phyloP scores from a whole-genome alignment of 179 eudicot genomes.

The Nepenthes alata region DNA sequence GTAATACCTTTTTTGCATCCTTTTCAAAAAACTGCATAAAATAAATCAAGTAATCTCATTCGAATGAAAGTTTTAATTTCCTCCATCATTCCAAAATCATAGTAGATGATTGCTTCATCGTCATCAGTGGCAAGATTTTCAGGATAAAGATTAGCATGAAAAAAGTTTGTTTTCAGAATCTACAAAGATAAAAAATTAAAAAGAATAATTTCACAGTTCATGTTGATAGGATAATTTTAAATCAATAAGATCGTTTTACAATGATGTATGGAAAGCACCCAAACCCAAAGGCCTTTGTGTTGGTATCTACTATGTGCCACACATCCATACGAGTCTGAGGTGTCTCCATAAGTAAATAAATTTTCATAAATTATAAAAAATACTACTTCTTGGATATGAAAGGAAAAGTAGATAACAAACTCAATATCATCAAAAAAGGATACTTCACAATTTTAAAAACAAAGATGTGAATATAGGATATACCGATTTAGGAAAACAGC shows the following conservation, averaged over 20 bases:
- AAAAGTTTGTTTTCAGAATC: slow-evolving; percentile 94
- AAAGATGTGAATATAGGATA: too few species aligned
- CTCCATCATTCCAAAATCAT: slow-evolving; percentile 99
- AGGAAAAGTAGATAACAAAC: too few species aligned
- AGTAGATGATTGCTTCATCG: slow-evolving; percentile 90
- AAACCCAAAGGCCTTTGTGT: too few species aligned
- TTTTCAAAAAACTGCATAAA: slow-evolving; percentile 87
- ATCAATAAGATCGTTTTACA: too few species aligned
- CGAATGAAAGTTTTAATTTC: slow-evolving; percentile 89
- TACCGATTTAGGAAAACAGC: too few species aligned
- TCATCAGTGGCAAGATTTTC: slow-evolving; percentile 95
- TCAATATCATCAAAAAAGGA: too few species aligned
- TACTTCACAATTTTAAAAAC: too few species aligned
- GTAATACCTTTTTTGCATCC: slow-evolving; percentile 76
- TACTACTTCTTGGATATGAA: too few species aligned
- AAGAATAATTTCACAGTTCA: not conserved
- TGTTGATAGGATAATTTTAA: not conserved
- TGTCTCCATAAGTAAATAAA: too few species aligned
- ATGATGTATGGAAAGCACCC: not conserved
- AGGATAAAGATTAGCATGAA: slow-evolving; percentile 99
- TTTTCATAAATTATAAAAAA: too few species aligned
- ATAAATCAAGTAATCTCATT: slow-evolving; percentile 70
- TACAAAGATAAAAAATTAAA: slow-evolving; percentile 19
- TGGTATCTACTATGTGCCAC: too few species aligned
- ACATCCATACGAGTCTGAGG: too few species aligned